Base-by-base conservation (phyloP, 2,329 filamentous ascomycete species). In the Teratosphaeria nubilosa region DNA sequence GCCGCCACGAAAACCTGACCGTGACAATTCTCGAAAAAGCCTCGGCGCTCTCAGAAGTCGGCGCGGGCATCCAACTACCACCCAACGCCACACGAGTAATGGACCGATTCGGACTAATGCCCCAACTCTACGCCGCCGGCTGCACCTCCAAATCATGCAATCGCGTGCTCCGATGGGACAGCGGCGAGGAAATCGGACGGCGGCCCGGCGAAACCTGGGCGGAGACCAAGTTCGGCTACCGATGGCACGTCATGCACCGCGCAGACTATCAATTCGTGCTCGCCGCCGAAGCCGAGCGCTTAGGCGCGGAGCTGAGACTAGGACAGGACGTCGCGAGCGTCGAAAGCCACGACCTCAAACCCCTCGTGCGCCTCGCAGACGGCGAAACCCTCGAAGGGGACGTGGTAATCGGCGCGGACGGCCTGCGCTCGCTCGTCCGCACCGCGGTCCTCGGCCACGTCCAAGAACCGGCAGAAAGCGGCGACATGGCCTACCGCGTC, bases 41-140 rank as follows among this genome's bases (percentile, higher is more conserved):
- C 20, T 1, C 22, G 14, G 20, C 3, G 14, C 31, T 56, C 6
- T 27, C 54, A 27, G 54, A 56, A 34, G 37, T 56, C 31, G 54
- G 54, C 41, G 54, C 54, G 1, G 54, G 54, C 11, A 56, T 56
- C 54, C 34, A 48, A 31, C 24, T 56, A 13, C 54, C 34, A 7
- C 54, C 54, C 22, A 56, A 56, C 24, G 54, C 54, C 16, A 37
- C 45, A 5, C 54, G 54, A 5, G 25, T 56, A 10, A 56, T 56
- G 54, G 24, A 56, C 51, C 24, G 54, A 14, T 56, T 48, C 24
- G 54, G 37, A 13, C 20, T 56, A 16, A 32, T 56, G 24, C 31
- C 41, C 2, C 24, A 6, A 30, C 45, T 56, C 7, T 14, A 48
- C 37, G 6, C 50, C 50, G 54, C 41, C 22, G 54, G 54, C 41